Evolutionary conservation across 176 grass and related monocot genomes (phyloP), one percentile per base, ranked within the genome.

Genomic region (Triticum monococcum): DNA sequence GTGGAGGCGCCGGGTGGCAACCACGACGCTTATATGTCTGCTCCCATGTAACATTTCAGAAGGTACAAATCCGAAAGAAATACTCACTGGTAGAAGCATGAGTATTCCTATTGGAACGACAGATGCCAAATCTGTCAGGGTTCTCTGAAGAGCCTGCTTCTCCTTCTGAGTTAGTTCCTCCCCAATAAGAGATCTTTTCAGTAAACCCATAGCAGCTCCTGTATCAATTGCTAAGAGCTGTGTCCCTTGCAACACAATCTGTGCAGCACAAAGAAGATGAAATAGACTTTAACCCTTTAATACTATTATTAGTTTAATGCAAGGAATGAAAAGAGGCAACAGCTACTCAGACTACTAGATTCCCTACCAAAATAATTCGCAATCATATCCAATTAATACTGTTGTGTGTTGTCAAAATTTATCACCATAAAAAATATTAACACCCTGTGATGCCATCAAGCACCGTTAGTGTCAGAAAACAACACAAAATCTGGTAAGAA

Each of bases 71-170:
- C 11, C 43, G 11, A 81, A 88, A 66, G 72, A 65, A 79, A 86
- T 26, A 94, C 94, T 99, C 70, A 99, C 97, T 57, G 97, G 97
- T 83, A 99, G 89, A 81, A 99, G 97, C 97, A 99, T 99, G 56
- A 99, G 94, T 78, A 99, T 87, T 87, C 97, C 97, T 83, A 99
- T 99, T 83, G 97, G 97, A 85, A 99, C 89, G 72, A 97, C 97
- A 84, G 97, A 99, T 68, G 97, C 97, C 89, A 99, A 80, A 80
- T 99, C 97, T 10, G 97, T 99, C 78, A 99, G 69, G 68, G 97
- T 99, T 97, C 97, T 94, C 78, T 92, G 94, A 94, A 99, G 94
- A 87, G 94, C 97, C 64, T 94, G 93, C 43, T 97, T 97, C 87
- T 99, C 97, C 83, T 97, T 99, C 57, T 97, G 92, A 78, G 97